Evolutionary conservation across 768 basidiomycete genomes (phyloP).

Genomic region (Boletus insuetus): DNA sequence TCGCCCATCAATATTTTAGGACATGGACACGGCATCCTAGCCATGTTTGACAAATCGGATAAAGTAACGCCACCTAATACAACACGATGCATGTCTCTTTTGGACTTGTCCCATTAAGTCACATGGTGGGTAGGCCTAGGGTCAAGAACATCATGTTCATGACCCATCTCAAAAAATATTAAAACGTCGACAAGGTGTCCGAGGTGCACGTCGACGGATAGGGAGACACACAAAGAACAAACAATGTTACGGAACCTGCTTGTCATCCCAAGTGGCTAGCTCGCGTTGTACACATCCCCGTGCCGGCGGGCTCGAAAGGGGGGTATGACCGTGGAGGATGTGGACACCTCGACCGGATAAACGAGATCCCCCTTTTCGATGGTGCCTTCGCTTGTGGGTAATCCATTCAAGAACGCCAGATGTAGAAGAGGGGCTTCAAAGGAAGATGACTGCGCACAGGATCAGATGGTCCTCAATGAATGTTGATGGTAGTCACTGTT

Average conservation of each 20-base stretch:
- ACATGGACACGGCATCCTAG: not conserved
- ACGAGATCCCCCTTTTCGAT: too few relatives aligned
- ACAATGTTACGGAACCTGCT: not conserved
- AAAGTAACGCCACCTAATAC: not conserved
- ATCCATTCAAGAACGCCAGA: too few relatives aligned
- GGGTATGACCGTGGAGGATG: not conserved
- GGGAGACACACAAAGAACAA: not conserved
- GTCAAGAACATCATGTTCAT: too few relatives aligned
- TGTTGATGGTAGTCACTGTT: not conserved
- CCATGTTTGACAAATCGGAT: too few relatives aligned
- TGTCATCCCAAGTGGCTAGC: not conserved
- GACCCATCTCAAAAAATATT: not conserved
- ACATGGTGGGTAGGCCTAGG: too few relatives aligned
- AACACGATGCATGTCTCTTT: not conserved
- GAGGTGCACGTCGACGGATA: conserved; percentile 4
- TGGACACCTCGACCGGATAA: not conserved
- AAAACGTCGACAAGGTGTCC: too few relatives aligned
- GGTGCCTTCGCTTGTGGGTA: too few relatives aligned
- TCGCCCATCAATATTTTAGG: not conserved
- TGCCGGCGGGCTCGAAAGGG: not conserved
- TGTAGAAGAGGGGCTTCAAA: not conserved
- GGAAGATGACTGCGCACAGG: not conserved
- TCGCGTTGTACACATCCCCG: too few relatives aligned
- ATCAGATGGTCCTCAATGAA: too few relatives aligned
- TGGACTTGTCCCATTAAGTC: too few relatives aligned